Conservation (phyloP, 805 yeast species). For the Saccharomyces jurei region DNA sequence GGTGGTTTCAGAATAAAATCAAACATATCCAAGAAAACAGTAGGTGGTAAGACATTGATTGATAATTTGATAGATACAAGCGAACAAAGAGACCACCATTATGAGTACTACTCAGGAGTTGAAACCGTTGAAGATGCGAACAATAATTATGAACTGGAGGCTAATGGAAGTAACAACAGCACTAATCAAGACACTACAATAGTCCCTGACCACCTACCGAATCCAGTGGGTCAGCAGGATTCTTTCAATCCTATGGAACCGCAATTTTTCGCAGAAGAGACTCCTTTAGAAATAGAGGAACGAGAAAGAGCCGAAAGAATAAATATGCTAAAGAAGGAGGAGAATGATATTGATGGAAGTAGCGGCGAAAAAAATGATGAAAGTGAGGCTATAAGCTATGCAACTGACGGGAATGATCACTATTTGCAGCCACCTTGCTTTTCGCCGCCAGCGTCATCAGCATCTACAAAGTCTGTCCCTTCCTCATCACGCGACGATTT, state of each 20-base stretch:
- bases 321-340: conserved; percentile 5
- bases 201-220: conserved; percentile 25
- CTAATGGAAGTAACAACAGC: conserved; percentile 13
- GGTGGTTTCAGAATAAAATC: conserved; percentile 72
- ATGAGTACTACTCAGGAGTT: conserved; percentile 80
- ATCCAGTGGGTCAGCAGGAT: conserved; percentile 30
- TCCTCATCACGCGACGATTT: neutral
- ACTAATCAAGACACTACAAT: conserved; percentile 11
- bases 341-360: conserved; percentile 3
- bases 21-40: conserved; percentile 37
- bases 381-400: neutral
- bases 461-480: neutral
- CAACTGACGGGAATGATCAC: neutral
- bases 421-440: neutral
- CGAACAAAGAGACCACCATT: conserved; percentile 86
- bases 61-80: conserved; percentile 71
- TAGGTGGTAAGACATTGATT: conserved; percentile 42
- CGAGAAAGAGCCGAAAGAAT: conserved; percentile 16
- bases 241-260: conserved; percentile 92
- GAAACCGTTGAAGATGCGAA: conserved; percentile 50
- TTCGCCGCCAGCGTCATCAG: neutral
- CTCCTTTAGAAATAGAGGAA: conserved; percentile 12
- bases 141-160: conserved; percentile 34
- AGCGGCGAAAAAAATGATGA: conserved; percentile 19
- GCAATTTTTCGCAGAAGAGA: conserved; percentile 62